Conservation (phyloP, 805 yeast genomes). For the Suhomyces faveliae region DNA sequence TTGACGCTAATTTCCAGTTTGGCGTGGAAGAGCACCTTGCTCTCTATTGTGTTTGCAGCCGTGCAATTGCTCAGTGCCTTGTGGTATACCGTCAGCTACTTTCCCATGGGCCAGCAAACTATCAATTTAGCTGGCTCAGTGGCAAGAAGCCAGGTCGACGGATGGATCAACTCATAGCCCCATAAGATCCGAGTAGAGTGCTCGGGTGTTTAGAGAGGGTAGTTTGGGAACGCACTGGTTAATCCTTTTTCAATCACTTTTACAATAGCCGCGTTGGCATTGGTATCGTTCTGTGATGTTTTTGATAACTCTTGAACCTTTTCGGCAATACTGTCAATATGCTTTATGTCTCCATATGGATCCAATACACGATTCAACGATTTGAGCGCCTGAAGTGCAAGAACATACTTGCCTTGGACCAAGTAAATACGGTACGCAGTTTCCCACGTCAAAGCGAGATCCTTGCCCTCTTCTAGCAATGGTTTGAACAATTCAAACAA, state of each 20-base stretch:
- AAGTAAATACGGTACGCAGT: slow-evolving; percentile 40
- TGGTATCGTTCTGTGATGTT: slow-evolving; percentile 31
- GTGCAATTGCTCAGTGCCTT: slow-evolving; percentile 40
- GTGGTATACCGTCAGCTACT: slow-evolving; percentile 48
- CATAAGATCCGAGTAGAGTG: no score
- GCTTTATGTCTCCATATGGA: slow-evolving; percentile 15
- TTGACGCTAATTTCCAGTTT: slow-evolving; percentile 40
- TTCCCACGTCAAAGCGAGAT: slow-evolving; percentile 40
- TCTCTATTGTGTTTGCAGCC: slow-evolving; percentile 41
- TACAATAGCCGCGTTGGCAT: slow-evolving; percentile 46
- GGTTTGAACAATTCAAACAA: slow-evolving; percentile 44
- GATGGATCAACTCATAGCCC: slow-evolving; percentile 31
- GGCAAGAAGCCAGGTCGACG: slow-evolving; percentile 44
- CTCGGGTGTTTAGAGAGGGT: no score
- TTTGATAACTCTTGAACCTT: slow-evolving; percentile 33
- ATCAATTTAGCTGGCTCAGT: slow-evolving; percentile 41
- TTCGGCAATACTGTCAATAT: slow-evolving; percentile 22
- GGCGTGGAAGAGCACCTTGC: slow-evolving; percentile 34
- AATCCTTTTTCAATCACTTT: slow-evolving; percentile 42
- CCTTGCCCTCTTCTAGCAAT: slow-evolving; percentile 42
- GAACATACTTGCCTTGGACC: slow-evolving; percentile 44
- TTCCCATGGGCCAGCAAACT: slow-evolving; percentile 47
- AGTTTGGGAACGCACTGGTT: slow-evolving; percentile 33
- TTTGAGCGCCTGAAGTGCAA: slow-evolving; percentile 45
- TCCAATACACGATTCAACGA: slow-evolving; percentile 41